These are phyloP conservation scores for Coprinopsis strossmayeri DNA, from an alignment of 768 basidiomycete species.

Conservation along the genomic window DNA sequence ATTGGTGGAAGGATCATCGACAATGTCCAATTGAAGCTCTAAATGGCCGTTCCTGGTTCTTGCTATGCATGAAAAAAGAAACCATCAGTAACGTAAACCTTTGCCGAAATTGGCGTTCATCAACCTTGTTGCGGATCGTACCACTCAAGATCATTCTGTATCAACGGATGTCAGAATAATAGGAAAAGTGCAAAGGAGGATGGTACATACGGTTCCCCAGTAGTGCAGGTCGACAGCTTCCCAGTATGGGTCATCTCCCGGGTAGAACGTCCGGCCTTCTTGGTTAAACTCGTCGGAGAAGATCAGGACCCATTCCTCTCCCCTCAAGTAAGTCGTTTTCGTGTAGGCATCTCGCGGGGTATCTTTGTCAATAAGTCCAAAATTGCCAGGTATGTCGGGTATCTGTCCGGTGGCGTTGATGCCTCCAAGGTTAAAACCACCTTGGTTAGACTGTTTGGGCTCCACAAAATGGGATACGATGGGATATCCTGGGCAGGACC, in stretches of 20 bases:
- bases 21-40: constrained; percentile 57
- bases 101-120: constrained; percentile 2
- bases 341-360: constrained; percentile 54
- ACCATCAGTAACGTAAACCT: not conserved
- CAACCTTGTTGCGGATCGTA: constrained; percentile 53
- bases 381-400: constrained; percentile 45
- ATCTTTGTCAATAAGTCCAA: constrained; percentile 63
- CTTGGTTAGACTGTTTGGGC: constrained; percentile 25
- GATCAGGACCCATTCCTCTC: constrained; percentile 46
- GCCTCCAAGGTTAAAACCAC: constrained; percentile 67
- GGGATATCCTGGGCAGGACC: constrained; percentile 7
- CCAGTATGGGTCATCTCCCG: constrained; percentile 63
- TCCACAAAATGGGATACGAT: constrained; percentile 12
- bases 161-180: not conserved
- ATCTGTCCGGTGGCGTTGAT: constrained; percentile 67
- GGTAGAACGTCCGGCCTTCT: constrained; percentile 64
- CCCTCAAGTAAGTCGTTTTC: constrained; percentile 45
- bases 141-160: constrained; percentile 65
- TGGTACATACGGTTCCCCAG: constrained; percentile 45
- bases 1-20: constrained; percentile 26
- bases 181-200: not conserved
- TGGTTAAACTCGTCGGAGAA: constrained; percentile 79
- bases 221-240: constrained; percentile 59
- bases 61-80: constrained; percentile 22
- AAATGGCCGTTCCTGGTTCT: constrained; percentile 68